Percentiles rank a stretch among this genome's conserved stretches.
Evolutionary conservation across 768 basidiomycete genomes (phyloP).

Genomic region (Crepidotus variabilis): DNA sequence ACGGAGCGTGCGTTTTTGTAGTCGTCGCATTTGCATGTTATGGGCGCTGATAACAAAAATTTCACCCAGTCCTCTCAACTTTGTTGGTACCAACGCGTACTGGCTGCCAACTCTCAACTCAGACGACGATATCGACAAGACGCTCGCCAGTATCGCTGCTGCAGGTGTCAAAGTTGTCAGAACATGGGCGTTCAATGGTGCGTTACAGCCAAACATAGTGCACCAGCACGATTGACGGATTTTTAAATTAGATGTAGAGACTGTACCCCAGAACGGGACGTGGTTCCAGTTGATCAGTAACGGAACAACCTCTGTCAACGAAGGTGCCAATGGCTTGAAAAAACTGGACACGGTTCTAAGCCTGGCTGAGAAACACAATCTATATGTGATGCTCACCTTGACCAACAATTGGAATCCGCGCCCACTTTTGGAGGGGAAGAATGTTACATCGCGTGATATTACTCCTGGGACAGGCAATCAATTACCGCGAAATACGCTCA

Average conservation of each 20-base stretch:
- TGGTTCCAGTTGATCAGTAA: slow-evolving; percentile 63
- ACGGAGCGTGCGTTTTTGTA: slow-evolving; percentile 43
- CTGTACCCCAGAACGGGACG: slow-evolving; percentile 51
- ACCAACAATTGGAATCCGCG: slow-evolving; percentile 67
- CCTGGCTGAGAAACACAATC: slow-evolving; percentile 48
- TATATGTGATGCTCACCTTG: slow-evolving; percentile 51
- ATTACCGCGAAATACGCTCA: slow-evolving; percentile 49
- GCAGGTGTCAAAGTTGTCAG: slow-evolving; percentile 57
- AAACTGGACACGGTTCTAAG: slow-evolving; percentile 56
- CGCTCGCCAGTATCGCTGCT: slow-evolving; percentile 54
- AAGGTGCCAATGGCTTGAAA: slow-evolving; percentile 58
- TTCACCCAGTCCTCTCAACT: slow-evolving; percentile 21
- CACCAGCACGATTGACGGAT: not conserved
- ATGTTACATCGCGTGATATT: slow-evolving; percentile 25
- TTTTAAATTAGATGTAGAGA: slow-evolving; percentile 42
- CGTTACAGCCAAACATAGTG: slow-evolving; percentile 5
- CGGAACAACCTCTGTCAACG: slow-evolving; percentile 51
- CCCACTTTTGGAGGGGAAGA: slow-evolving; percentile 20
- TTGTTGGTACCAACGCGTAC: slow-evolving; percentile 57
- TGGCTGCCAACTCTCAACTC: slow-evolving; percentile 58
- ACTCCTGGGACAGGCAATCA: slow-evolving; percentile 30
- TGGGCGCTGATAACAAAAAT: slow-evolving; percentile 4
- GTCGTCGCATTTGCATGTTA: not conserved
- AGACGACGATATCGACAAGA: slow-evolving; percentile 52
- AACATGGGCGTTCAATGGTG: slow-evolving; percentile 73